Evolutionary conservation across 1,139 yeast genomes (phyloP), one percentile per base, ranked within the genome.

Genomic region (Yamadazyma friedrichii): DNA sequence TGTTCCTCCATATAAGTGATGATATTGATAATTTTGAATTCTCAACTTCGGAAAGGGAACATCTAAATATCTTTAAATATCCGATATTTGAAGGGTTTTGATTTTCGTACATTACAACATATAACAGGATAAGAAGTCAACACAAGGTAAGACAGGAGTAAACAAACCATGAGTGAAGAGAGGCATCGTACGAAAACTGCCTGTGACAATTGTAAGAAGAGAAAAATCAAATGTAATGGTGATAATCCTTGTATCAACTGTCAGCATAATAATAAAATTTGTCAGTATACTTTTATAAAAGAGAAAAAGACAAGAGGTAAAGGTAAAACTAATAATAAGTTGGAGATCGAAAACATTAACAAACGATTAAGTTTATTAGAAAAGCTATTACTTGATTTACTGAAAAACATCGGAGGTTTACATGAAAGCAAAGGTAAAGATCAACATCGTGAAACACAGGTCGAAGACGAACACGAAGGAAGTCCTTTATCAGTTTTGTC

Each of bases 161-260:
- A n/a, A n/a, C n/a, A n/a, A n/a, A n/a, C n/a, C n/a, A 29, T 15
- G 32, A 29, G 15, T 11, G 13, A 16, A 20, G 40, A 32, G 8
- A 16, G 10, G 2, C 28, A 15, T 28, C 54, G 74, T 8, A 65
- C 64, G 31, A 59, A 80, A 37, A 71, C 71, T 1, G 84, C 84
- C 1, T 79, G 84, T 51, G 77, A 74, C 42, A 61, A 59, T 10
- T 78, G 82, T 47, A 62, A 81, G 4, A 51, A 55, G 29, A 68
- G 74, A 47, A 77, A 77, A 51, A 64, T 74, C 43, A 75, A 70
- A 50, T 77, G 82, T 52, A 67, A 74, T 49, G 82, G 82, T 0
- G 48, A 54, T 1, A 48, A 45, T 17, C 76, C 77, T 2, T 75
- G 82, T 49, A 45, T 48, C 6, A 69, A 69, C 40, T 77, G 82